These are phyloP conservation scores for Leucocoprinus sp. DNA, from an alignment of 768 basidiomycete genomes.

Conservation along the genomic window DNA sequence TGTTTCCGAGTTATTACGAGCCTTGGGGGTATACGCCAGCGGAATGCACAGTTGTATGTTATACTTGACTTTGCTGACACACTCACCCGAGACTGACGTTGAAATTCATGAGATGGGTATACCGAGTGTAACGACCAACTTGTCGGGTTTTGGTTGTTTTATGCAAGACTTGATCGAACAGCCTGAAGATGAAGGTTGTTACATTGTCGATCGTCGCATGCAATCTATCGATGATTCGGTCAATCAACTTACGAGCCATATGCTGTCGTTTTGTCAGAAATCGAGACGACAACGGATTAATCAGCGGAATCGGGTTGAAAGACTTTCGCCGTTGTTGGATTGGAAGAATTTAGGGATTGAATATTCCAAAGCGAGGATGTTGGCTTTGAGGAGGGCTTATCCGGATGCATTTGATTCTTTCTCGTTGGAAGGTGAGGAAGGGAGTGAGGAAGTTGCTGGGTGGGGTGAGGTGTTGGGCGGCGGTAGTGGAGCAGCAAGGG, in stretches of 20 bases:
- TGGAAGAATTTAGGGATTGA: conserved; percentile 99
- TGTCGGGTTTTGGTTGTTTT: conserved; percentile 97
- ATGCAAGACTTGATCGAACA: conserved; percentile 97
- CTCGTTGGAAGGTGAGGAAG: conserved; percentile 36
- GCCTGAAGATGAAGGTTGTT: conserved; percentile 92
- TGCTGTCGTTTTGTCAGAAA: conserved; percentile 73
- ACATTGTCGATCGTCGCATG: conserved; percentile 89
- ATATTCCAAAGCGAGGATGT: conserved; percentile 90
- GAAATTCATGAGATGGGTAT: conserved; percentile 84
- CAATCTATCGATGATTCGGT: conserved; percentile 90
- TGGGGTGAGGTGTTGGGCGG: conserved; percentile 43
- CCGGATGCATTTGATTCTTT: conserved; percentile 90
- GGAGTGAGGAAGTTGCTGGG: conserved; percentile 36
- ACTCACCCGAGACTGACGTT: not conserved
- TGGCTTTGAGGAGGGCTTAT: conserved; percentile 88
- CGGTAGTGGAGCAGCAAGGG: conserved; percentile 16
- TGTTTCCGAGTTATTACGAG: conserved; percentile 97
- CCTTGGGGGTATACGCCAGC: conserved; percentile 97
- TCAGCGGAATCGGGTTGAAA: conserved; percentile 96
- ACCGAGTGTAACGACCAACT: conserved; percentile 93
- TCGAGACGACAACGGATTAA: conserved; percentile 96
- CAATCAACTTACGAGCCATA: conserved; percentile 65
- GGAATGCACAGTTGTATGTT: conserved; percentile 90
- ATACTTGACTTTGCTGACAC: not conserved
- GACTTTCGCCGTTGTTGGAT: conserved; percentile 86